These are phyloP conservation scores for Didymella pinodella DNA, from an alignment of 2,329 filamentous ascomycete species.

Conservation along the genomic window DNA sequence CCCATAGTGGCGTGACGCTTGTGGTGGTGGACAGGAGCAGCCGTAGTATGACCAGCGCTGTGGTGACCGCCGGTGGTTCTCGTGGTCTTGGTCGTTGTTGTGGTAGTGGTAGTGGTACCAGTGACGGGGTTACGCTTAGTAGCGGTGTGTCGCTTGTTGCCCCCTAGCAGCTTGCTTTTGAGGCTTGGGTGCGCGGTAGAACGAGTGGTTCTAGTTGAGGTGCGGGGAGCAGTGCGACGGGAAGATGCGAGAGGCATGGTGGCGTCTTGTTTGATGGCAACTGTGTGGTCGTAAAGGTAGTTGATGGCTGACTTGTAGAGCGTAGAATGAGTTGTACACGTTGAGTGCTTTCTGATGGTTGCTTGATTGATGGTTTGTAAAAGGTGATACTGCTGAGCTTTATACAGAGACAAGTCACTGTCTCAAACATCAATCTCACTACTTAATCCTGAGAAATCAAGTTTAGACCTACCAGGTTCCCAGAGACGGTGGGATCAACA, in stretches of 20 bases:
- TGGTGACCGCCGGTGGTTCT: conserved; percentile 52
- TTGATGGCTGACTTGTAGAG: conserved; percentile 1
- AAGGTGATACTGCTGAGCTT: conserved; percentile 1
- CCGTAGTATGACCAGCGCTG: conserved; percentile 32
- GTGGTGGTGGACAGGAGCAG: conserved; percentile 63
- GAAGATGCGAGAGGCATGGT: conserved; percentile 44
- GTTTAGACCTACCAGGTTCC: conserved; percentile 20
- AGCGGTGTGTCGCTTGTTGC: conserved; percentile 47
- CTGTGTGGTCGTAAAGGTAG: conserved; percentile 10
- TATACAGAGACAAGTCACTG: conserved; percentile 17
- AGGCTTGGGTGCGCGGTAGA: conserved; percentile 58
- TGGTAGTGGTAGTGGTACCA: conserved; percentile 47
- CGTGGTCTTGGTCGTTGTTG: conserved; percentile 54
- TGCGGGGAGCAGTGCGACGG: conserved; percentile 39
- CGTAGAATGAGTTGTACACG: not conserved
- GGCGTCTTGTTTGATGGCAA: conserved; percentile 10
- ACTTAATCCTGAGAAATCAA: conserved; percentile 30
- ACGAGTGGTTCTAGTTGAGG: conserved; percentile 44
- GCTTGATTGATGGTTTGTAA: not conserved
- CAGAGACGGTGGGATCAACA: conserved; percentile 17
- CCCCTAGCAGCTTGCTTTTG: conserved; percentile 62
- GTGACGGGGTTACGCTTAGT: conserved; percentile 48
- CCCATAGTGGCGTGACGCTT: conserved; percentile 72
- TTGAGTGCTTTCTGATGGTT: conserved; percentile 10
- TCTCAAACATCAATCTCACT: conserved; percentile 5